A percentile compares a stretch with the other conserved stretches of the same genome.
phyloP scores from a whole-genome alignment of 2,329 filamentous ascomycete species.

The Epichloe baconii region DNA sequence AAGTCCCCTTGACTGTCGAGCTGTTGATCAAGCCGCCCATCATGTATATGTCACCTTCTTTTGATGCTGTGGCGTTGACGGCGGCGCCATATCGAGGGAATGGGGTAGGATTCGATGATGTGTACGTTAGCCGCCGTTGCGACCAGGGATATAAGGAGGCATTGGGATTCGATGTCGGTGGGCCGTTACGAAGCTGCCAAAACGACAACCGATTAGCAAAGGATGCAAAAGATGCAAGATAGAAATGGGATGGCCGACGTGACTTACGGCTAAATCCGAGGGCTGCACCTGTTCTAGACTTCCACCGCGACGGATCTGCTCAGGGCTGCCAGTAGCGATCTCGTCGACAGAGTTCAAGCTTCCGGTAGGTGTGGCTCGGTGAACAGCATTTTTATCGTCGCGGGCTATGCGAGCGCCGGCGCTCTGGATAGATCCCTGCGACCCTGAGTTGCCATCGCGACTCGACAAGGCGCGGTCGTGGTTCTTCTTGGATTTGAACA shows the following conservation, averaged over 20 bases:
- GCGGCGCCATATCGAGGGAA: slow-evolving; percentile 96
- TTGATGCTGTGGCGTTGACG: slow-evolving; percentile 82
- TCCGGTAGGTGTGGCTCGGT: slow-evolving; percentile 61
- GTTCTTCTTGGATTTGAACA: slow-evolving; percentile 72
- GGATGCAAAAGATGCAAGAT: not conserved
- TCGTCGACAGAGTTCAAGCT: slow-evolving; percentile 63
- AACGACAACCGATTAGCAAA: not conserved
- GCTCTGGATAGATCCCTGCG: slow-evolving; percentile 36
- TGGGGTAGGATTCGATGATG: slow-evolving; percentile 66
- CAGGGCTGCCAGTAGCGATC: slow-evolving; percentile 45
- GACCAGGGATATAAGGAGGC: slow-evolving; percentile 92
- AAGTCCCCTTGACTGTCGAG: slow-evolving; percentile 88
- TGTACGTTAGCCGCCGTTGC: slow-evolving; percentile 75
- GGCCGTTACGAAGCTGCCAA: slow-evolving; percentile 44
- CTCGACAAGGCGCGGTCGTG: slow-evolving; percentile 47
- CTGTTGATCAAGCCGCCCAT: slow-evolving; percentile 96
- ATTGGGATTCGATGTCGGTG: slow-evolving; percentile 44
- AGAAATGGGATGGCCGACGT: not conserved
- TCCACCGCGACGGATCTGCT: slow-evolving; percentile 44
- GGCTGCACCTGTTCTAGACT: slow-evolving; percentile 34
- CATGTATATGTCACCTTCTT: slow-evolving; percentile 93
- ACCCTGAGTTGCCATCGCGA: slow-evolving; percentile 37
- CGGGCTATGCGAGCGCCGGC: slow-evolving; percentile 30
- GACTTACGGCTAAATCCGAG: slow-evolving; percentile 30
- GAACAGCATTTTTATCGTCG: slow-evolving; percentile 40